Evolutionary conservation across 176 grass and related monocot genomes (phyloP).

Genomic region (Olyra latifolia): DNA sequence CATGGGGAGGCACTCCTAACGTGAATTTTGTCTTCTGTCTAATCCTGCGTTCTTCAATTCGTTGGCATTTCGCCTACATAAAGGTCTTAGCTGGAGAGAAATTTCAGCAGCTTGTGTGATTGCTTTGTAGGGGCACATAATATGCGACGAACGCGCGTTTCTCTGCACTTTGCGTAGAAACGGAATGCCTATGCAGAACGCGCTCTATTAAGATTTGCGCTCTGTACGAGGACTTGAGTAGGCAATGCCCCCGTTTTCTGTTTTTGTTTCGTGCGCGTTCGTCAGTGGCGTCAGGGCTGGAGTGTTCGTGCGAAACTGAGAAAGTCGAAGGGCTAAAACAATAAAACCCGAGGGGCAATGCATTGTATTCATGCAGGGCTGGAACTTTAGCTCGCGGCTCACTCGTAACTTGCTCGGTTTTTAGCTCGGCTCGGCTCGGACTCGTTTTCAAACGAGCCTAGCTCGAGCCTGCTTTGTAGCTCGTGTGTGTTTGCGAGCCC

Average conservation of each 20-base stretch:
- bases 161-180: neutral
- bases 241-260: neutral
- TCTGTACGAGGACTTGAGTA: neutral
- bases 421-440: too few species aligned
- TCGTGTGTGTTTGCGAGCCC: too few species aligned
- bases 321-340: too few species aligned
- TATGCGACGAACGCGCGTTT: neutral
- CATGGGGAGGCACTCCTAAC: neutral
- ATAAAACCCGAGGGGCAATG: too few species aligned
- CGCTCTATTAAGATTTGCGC: neutral
- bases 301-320: too few species aligned
- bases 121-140: neutral
- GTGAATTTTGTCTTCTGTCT: neutral
- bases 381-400: too few species aligned
- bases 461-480: too few species aligned
- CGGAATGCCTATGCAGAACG: neutral
- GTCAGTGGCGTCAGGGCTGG: too few species aligned
- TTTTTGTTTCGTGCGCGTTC: neutral
- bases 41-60: neutral
- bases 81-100: neutral
- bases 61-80: too few species aligned
- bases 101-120: neutral
- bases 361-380: too few species aligned
- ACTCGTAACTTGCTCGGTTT: too few species aligned
- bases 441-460: too few species aligned